Percentiles rank a stretch among this genome's conserved stretches.
phyloP scores from a whole-genome alignment of 108 stramenopile genomes.

The Fistulifera solaris region DNA sequence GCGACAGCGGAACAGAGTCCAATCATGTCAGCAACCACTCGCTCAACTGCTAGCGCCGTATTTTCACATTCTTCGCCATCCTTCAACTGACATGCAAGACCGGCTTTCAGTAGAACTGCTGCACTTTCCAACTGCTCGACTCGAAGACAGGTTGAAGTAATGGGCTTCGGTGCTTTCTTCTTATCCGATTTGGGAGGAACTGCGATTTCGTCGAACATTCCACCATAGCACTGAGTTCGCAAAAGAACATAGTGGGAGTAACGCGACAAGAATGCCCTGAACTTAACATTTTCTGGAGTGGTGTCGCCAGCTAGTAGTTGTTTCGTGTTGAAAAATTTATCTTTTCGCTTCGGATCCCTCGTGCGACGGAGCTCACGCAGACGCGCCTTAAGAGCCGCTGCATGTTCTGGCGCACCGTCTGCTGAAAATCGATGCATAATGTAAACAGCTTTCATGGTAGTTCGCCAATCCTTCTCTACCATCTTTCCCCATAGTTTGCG shows the following conservation, averaged over 20 bases:
- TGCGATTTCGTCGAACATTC: conserved; percentile 75
- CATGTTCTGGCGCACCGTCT: conserved; percentile 81
- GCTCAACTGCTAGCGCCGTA: conserved; percentile 80
- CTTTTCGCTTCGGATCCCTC: conserved; percentile 78
- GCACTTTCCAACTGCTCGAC: conserved; percentile 77
- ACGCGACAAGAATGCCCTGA: conserved; percentile 70
- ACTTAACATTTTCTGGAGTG: conserved; percentile 52
- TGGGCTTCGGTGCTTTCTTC: conserved; percentile 52
- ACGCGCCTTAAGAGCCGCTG: conserved; percentile 72
- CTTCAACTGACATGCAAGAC: conserved; percentile 70
- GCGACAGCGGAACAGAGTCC: conserved; percentile 67
- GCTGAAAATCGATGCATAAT: conserved; percentile 80
- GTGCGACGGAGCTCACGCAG: conserved; percentile 81
- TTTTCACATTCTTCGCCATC: conserved; percentile 83
- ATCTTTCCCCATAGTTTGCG: conserved; percentile 88
- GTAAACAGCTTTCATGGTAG: conserved; percentile 81
- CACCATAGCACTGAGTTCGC: conserved; percentile 83
- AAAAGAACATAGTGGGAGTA: conserved; percentile 87
- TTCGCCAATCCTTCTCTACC: conserved; percentile 83
- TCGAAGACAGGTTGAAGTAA: conserved; percentile 50
- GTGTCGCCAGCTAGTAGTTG: conserved; percentile 59
- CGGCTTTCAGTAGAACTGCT: conserved; percentile 73
- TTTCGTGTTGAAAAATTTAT: conserved; percentile 81
- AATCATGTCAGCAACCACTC: conserved; percentile 80
- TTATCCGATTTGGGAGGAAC: conserved; percentile 22